phyloP scores from a whole-genome alignment of 2,329 filamentous ascomycete species.

The Xylariaceae sp. region DNA sequence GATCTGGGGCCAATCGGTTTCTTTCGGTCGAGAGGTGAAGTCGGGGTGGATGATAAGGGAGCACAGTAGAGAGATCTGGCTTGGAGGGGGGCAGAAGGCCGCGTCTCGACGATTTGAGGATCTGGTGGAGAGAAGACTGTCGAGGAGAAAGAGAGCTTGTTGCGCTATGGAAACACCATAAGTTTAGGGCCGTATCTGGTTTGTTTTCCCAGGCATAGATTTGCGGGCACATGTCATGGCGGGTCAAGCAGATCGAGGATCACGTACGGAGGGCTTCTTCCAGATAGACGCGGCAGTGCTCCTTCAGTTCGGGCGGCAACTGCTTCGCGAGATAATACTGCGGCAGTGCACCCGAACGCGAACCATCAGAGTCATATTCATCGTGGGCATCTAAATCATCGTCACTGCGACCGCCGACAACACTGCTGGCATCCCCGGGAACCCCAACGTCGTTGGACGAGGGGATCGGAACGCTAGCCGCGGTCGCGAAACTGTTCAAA shows the following conservation, averaged over 20 bases:
- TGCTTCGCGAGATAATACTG: slow-evolving; percentile 50
- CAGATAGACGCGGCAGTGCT: slow-evolving; percentile 65
- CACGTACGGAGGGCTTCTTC: slow-evolving; percentile 66
- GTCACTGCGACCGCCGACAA: not conserved
- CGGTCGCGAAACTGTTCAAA: slow-evolving; percentile 5
- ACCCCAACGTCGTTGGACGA: not conserved
- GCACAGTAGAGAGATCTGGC: slow-evolving; percentile 69
- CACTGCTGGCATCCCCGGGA: not conserved
- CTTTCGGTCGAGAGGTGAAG: slow-evolving; percentile 67
- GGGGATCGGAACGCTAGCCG: slow-evolving; percentile 1
- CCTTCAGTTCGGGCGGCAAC: slow-evolving; percentile 58
- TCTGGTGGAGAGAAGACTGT: slow-evolving; percentile 56
- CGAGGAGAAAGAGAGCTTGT: slow-evolving; percentile 59
- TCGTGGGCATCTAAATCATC: not conserved
- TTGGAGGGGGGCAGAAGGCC: slow-evolving; percentile 61
- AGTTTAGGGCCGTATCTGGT: not conserved
- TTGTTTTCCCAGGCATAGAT: not conserved
- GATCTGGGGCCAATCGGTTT: slow-evolving; percentile 55
- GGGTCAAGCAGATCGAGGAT: not conserved
- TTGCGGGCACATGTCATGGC: slow-evolving; percentile 5
- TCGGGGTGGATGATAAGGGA: slow-evolving; percentile 78
- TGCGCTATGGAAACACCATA: slow-evolving; percentile 33
- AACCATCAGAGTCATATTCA: not conserved
- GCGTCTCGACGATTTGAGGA: slow-evolving; percentile 30
- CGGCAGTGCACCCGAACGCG: slow-evolving; percentile 1